Percentiles rank a stretch among this genome's conserved stretches.
These are phyloP conservation scores for Arabidopsis suecica DNA, from an alignment of 345 rosid species.

Conservation along the genomic window DNA sequence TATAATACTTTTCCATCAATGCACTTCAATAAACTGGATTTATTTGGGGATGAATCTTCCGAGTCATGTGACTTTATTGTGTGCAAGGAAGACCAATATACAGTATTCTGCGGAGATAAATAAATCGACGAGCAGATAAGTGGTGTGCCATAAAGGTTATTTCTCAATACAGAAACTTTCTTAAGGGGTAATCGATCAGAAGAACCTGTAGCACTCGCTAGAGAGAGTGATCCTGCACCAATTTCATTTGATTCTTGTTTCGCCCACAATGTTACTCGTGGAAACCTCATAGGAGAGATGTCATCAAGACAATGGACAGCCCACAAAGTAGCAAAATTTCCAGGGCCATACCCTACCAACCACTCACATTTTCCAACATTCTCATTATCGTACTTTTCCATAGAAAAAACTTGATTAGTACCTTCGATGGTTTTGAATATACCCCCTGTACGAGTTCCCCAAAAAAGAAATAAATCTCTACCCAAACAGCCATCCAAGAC, in stretches of 20 bases:
- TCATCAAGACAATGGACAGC: constrained; percentile 92
- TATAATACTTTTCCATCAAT: constrained; percentile 49
- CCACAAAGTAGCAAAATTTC: constrained; percentile 70
- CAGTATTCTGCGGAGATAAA: constrained; percentile 55
- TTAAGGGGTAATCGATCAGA: constrained; percentile 51
- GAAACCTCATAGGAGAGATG: constrained; percentile 74
- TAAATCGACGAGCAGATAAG: constrained; percentile 63
- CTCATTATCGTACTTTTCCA: constrained; percentile 50
- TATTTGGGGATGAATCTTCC: constrained; percentile 49
- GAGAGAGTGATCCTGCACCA: constrained; percentile 44
- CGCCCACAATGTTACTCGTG: constrained; percentile 70
- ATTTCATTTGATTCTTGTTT: constrained; percentile 55
- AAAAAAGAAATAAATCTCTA: constrained; percentile 56
- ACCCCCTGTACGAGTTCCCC: constrained; percentile 72
- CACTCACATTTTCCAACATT: constrained; percentile 73
- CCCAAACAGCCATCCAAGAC: constrained; percentile 64
- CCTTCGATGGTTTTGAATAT: constrained; percentile 56
- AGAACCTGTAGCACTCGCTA: constrained; percentile 45
- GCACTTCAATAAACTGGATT: constrained; percentile 44
- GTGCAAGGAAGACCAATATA: constrained; percentile 63
- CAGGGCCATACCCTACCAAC: constrained; percentile 89
- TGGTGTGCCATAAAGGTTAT: constrained; percentile 63
- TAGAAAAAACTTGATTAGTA: constrained; percentile 45
- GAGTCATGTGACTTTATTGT: constrained; percentile 42
- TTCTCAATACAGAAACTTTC: constrained; percentile 65